phyloP scores from a whole-genome alignment of 2,329 filamentous ascomycete species.

The Sporothrix protearum region DNA sequence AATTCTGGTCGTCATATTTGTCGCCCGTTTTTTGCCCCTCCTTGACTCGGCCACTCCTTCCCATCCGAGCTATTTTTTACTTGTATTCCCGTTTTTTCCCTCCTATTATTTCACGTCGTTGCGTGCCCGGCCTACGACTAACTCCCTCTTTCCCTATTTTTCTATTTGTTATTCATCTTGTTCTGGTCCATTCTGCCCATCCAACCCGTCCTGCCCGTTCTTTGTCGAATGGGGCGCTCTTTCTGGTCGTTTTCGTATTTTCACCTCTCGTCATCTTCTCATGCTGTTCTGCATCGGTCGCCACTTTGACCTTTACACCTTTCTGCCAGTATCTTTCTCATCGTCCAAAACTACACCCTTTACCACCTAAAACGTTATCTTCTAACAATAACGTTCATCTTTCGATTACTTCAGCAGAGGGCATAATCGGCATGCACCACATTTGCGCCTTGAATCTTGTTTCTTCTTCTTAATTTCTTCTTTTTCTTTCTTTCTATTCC shows the following conservation, averaged over 20 bases:
- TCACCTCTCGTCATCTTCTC: constrained; percentile 6
- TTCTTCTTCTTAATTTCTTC: background rate
- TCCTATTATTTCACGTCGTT: constrained; percentile 18
- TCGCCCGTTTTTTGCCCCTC: constrained; percentile 27
- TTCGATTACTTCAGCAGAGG: background rate
- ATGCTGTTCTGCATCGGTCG: background rate
- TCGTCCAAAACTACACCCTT: background rate
- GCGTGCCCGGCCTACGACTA: background rate
- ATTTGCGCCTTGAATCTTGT: background rate
- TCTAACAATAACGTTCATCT: background rate
- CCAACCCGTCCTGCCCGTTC: background rate
- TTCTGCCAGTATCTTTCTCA: background rate
- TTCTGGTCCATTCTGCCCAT: constrained; percentile 5
- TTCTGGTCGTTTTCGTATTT: background rate
- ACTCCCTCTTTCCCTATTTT: constrained; percentile 17
- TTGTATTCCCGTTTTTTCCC: constrained; percentile 14
- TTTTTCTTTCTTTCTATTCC: background rate
- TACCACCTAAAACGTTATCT: background rate
- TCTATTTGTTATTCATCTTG: constrained; percentile 12
- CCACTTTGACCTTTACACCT: background rate
- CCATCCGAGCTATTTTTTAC: constrained; percentile 26
- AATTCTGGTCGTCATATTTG: constrained; percentile 23
- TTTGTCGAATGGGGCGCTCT: constrained; percentile 1
- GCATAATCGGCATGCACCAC: background rate
- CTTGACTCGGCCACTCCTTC: constrained; percentile 26